phyloP scores from a whole-genome alignment of 805 yeast species.

The Cyberlindnera xishuangbannaensis region DNA sequence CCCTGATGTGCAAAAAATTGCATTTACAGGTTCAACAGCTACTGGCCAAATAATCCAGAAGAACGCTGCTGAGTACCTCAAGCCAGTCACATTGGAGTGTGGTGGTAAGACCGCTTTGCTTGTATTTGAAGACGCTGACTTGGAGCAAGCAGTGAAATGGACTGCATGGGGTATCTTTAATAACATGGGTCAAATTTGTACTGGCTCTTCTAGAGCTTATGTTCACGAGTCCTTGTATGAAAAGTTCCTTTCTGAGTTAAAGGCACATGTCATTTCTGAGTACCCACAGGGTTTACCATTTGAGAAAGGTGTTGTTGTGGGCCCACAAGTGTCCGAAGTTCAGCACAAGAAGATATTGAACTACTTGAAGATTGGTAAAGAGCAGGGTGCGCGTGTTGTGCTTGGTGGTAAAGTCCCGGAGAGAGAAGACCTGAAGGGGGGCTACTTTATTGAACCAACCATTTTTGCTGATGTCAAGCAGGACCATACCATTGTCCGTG shows the following conservation, averaged over 20 bases:
- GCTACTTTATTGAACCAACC: conserved; percentile 41
- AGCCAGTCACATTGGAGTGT: conserved; percentile 44
- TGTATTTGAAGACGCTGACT: conserved; percentile 42
- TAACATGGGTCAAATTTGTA: conserved; percentile 61
- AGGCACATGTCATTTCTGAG: conserved; percentile 28
- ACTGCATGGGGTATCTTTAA: conserved; percentile 50
- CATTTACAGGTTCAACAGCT: conserved; percentile 51
- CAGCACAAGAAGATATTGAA: conserved; percentile 42
- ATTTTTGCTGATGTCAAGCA: conserved; percentile 40
- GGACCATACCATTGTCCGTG: conserved; percentile 37
- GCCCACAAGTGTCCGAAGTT: conserved; percentile 49
- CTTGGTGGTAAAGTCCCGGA: conserved; percentile 38
- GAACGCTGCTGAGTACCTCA: conserved; percentile 38
- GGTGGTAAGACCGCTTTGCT: conserved; percentile 49
- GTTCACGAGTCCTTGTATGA: conserved; percentile 52
- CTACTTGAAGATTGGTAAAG: conserved; percentile 43
- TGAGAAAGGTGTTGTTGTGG: conserved; percentile 37
- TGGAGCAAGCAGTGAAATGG: conserved; percentile 45
- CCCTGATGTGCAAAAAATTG: conserved; percentile 42
- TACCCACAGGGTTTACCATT: conserved; percentile 41
- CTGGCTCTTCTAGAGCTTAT: conserved; percentile 56
- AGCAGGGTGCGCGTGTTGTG: conserved; percentile 46
- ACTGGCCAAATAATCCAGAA: conserved; percentile 40
- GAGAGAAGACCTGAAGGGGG: conserved; percentile 23
- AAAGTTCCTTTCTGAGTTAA: conserved; percentile 38